Evolutionary conservation across 345 rosid genomes (phyloP).

Genomic region (Syzygium aqueum): DNA sequence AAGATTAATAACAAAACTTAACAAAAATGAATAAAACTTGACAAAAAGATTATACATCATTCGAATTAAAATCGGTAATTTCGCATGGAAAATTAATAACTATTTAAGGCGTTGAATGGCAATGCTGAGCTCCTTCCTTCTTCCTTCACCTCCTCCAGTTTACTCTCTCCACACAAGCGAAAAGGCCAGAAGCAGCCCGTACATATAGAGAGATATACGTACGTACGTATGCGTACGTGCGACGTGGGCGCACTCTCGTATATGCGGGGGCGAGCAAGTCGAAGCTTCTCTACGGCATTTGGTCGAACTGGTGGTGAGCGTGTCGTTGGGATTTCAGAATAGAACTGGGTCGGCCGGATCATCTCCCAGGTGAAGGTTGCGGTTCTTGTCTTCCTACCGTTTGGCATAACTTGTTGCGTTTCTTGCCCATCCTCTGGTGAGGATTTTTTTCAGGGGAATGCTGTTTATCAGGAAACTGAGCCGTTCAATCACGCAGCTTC

Average conservation of each 20-base stretch:
- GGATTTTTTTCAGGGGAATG: background rate
- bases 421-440: background rate
- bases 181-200: background rate
- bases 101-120: background rate
- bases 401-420: background rate
- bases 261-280: background rate
- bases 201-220: background rate
- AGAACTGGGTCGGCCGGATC: background rate
- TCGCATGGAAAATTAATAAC: background rate
- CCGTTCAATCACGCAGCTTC: background rate
- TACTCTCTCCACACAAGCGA: background rate
- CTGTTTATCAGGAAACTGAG: conserved; percentile 2
- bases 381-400: background rate
- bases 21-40: background rate
- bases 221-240: background rate
- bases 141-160: background rate
- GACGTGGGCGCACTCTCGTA: too few species aligned
- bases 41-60: background rate
- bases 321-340: background rate
- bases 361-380: background rate
- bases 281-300: background rate
- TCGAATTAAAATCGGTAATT: background rate
- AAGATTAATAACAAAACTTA: background rate
- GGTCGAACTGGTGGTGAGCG: background rate
- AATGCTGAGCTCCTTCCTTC: background rate